Evolutionary conservation across 2,329 filamentous ascomycete genomes (phyloP).

Genomic region (Aspergillus hiratsukae): DNA sequence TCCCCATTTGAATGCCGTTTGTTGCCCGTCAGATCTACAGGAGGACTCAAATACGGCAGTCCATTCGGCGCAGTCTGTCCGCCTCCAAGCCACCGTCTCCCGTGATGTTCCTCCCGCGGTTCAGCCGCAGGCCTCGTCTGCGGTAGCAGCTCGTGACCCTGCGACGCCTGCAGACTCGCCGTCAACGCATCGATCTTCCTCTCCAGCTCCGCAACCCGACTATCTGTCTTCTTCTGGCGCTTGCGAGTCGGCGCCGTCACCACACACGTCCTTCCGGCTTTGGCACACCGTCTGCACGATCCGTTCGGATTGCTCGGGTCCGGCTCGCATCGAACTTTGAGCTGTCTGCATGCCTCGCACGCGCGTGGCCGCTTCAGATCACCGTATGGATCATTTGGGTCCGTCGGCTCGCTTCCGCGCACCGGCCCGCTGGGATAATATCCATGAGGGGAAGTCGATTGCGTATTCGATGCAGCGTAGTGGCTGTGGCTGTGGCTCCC

Average conservation of each 20-base stretch:
- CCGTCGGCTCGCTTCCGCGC: slow-evolving; percentile 1
- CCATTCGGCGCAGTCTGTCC: slow-evolving; percentile 7
- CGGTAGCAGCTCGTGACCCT: slow-evolving; percentile 21
- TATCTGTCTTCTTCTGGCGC: slow-evolving; percentile 88
- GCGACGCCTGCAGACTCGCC: slow-evolving; percentile 64
- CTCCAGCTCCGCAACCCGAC: slow-evolving; percentile 81
- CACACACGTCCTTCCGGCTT: slow-evolving; percentile 71
- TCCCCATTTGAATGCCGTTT: slow-evolving; percentile 32
- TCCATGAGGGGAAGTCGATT: slow-evolving; percentile 6
- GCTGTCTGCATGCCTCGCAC: slow-evolving; percentile 69
- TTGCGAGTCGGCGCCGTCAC: slow-evolving; percentile 73
- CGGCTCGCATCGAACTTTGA: slow-evolving; percentile 83
- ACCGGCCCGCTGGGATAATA: slow-evolving; percentile 4
- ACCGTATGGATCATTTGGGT: slow-evolving; percentile 20
- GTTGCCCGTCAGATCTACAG: slow-evolving; percentile 15
- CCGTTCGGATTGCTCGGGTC: slow-evolving; percentile 59
- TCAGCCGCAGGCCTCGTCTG: slow-evolving; percentile 13
- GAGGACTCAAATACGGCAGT: slow-evolving; percentile 1
- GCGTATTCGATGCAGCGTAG: slow-evolving; percentile 4
- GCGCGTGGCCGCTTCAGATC: slow-evolving; percentile 66
- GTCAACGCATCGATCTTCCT: slow-evolving; percentile 89
- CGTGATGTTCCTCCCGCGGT: slow-evolving; percentile 37
- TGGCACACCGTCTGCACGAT: slow-evolving; percentile 70
- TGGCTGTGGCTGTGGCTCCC: slow-evolving; percentile 6
- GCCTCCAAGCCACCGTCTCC: slow-evolving; percentile 28